Evolutionary conservation across 2,329 filamentous ascomycete genomes (phyloP), one percentile per base, ranked within the genome.

Genomic region (Plectosphaerella cucumerina): DNA sequence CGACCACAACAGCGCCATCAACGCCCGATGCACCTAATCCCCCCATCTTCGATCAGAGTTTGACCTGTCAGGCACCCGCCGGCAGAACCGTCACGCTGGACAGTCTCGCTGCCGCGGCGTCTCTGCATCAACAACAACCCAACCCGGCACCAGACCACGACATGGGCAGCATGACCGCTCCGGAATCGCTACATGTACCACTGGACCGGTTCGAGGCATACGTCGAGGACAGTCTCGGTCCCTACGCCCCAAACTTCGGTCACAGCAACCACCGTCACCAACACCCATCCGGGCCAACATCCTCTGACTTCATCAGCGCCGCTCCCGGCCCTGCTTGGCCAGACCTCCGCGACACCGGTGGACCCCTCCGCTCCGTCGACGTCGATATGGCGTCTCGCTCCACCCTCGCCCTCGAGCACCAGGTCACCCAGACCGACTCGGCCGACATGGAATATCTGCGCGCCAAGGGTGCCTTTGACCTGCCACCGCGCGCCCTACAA

Each of bases 131-230:
- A 31, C 34, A 35, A 23, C 34, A 34, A 17, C 4, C 44, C 50
- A 35, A 42, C 14, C 41, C 41, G 12, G 42, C 20, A 21, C 23
- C 44, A 5, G 26, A 9, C 26, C 26, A 31, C 26, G 12, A 8
- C 26, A 31, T 31, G 26, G 26, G 26, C 26, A 11, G 26, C 26
- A 31, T 8, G 26, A 11, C 8, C 8, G 26, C 26, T 31, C 26
- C 26, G 15, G n/a, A 17, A 42, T 42, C 37, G 37, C 9, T 17
- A 4, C 47, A 46, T 11, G 26, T 48, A 20, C 44, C 50, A 6
- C 23, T 55, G 6, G 47, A 55, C 10, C 50, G 54, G 6, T 56
- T 56, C 43, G 53, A 55, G 33, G 44, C 53, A 8, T 53, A 51
- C 26, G 49, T 56, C 9, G 35, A 51, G 14, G 55, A 56, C 37